phyloP scores from a whole-genome alignment of 225 moss, liverwort and hornwort species.

The Pleurozium schreberi region DNA sequence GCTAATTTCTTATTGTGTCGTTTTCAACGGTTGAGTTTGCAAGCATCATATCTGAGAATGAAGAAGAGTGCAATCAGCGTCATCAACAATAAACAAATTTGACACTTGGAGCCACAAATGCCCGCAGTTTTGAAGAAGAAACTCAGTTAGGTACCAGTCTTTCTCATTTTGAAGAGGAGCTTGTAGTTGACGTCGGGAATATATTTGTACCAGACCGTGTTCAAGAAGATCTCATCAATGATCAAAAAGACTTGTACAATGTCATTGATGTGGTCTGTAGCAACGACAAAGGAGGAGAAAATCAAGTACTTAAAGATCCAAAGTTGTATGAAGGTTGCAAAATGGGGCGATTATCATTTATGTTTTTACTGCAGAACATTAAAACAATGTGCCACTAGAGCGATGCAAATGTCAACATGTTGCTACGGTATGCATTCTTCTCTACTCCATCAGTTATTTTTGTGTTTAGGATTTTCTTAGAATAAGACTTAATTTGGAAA shows the following conservation, averaged over 20 bases:
- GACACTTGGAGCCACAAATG: accelerated
- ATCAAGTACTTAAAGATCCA: accelerated
- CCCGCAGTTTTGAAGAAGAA: too few species aligned
- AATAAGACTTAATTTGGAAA: too few species aligned
- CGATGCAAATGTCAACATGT: background rate
- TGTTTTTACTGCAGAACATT: background rate
- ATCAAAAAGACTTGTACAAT: background rate
- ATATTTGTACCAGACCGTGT: accelerated
- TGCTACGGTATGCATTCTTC: background rate
- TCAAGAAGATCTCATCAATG: background rate
- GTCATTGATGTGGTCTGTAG: background rate
- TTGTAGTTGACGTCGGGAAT: too few species aligned
- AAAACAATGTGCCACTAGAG: background rate
- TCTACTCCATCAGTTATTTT: too few species aligned
- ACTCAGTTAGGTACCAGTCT: accelerated
- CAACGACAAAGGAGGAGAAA: accelerated
- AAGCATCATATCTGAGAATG: too few species aligned
- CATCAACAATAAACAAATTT: too few species aligned
- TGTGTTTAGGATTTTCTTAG: too few species aligned
- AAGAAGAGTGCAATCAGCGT: accelerated
- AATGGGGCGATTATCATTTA: background rate
- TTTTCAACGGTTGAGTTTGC: too few species aligned
- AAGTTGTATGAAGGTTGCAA: background rate
- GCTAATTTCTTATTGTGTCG: too few species aligned
- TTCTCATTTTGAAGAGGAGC: too few species aligned